Evolutionary conservation across 495 filamentous ascomycete genomes (phyloP), one percentile per base, ranked within the genome.

Genomic region (Chaetomium tenue): DNA sequence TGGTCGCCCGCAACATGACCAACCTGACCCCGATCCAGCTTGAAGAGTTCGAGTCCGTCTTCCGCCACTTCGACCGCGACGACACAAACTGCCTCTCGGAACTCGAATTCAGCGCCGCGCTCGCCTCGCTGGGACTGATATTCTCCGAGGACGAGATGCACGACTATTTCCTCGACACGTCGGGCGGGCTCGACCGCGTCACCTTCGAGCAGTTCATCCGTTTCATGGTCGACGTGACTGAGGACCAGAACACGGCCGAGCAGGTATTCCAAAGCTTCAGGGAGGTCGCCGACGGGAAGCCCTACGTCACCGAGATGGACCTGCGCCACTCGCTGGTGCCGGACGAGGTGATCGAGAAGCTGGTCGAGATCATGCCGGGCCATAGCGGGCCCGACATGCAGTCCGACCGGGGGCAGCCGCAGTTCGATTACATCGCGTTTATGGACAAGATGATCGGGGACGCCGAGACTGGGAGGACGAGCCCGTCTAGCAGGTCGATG

Each of bases 161-260:
- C 71, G 84, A 91, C 39, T 91, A 92, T 63, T 98, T 95, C 72
- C 68, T 86, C 30, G 87, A 89, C 26, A 92, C 91, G n/a, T 91
- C 90, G 63, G 88, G 80, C 30, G 86, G 88, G 2, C 81, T 83
- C 44, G 83, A 86, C 67, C 83, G 88, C 64, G 94, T 98, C 58
- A 93, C 90, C 11, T 98, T 98, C 72, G 94, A 98, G 78, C 95
- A 97, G 75, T 98, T 98, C 73, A 98, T 98, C 75, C 85, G 89
- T 25, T 98, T 98, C 79, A 98, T 98, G 94, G 94, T 98, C 9
- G 91, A 92, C 68, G 93, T 96, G 46, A 98, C 95, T 0, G 94
- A 98, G 75, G 94, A 98, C 71, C 94, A 98, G 75, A 97, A 98
- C 70, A 96, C 92, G 20, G 95, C 94, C 23, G 94, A 97, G 76